Evolutionary conservation across 441 rosid species (phyloP), one percentile per base, ranked within the genome.

Genomic region (Viola pubescens): DNA sequence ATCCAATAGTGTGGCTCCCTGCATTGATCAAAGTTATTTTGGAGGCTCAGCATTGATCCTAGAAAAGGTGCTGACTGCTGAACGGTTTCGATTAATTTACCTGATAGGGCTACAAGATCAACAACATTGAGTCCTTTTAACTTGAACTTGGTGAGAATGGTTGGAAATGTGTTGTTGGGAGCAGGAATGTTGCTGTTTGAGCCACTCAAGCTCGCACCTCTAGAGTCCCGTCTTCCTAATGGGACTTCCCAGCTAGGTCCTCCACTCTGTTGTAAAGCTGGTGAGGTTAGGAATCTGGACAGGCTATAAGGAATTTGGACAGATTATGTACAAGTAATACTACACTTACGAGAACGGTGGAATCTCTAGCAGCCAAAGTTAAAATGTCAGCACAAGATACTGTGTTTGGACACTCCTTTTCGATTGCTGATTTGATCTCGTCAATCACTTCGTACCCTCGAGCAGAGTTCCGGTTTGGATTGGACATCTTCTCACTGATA

Each of bases 1-100:
- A 71, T 63, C 98, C 98, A 0, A 91, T 89, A 7, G 97, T 91
- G 78, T 91, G 98, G 72, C 95, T 85, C 69, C 98, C 98, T 88
- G 76, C 52, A 44, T 56, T 13, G 34, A 26, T 26, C 34, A 48
- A 26, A 26, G 34, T n/a, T n/a, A 16, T 41, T 7, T 41, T 43
- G 4, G 34, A 26, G 34, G 26, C 26, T 19, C 26, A 19, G 26
- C 26, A 19, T 19, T 19, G 26, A 19, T 19, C 34, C 34, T 26
- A 26, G 34, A 26, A 26, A 26, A 26, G 34, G 34, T 26, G 2
- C 34, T 26, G 34, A 26, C 26, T 19, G 26, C 26, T 19, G 34
- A 26, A 1, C 26, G 34, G 34, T 26, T 26, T 26, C 34, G 34
- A 26, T 45, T n/a, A 0, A 3, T 43, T 66, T 77, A 86, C 98